Percentiles rank a stretch among this genome's conserved stretches.
Conservation (phyloP, 306 rosid species). For the Myrica gale region DNA sequence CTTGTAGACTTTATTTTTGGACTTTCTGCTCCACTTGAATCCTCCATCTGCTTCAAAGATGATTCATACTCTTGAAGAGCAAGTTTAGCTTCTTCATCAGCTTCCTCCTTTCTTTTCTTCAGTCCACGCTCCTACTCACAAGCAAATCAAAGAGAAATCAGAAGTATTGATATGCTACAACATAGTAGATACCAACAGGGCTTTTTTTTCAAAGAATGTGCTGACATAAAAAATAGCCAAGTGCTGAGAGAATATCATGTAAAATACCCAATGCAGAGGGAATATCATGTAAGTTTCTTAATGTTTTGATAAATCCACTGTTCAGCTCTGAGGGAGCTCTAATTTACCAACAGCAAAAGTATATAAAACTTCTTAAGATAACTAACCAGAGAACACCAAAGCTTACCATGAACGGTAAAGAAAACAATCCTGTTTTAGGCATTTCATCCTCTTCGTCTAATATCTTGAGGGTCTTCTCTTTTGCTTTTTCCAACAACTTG, state of each 20-base stretch:
- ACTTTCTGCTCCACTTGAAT: conserved; percentile 47
- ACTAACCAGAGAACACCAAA: conserved; percentile 23
- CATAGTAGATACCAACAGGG: conserved; percentile 8
- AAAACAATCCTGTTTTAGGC: conserved; percentile 74
- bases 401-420: conserved; percentile 87
- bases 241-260: background rate
- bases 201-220: conserved; percentile 6
- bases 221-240: background rate
- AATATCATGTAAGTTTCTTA: background rate
- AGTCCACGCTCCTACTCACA: conserved; percentile 68
- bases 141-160: conserved; percentile 27
- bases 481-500: conserved; percentile 65
- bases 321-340: background rate
- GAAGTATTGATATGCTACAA: conserved; percentile 2
- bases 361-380: conserved; percentile 6
- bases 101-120: conserved; percentile 70
- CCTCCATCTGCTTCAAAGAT: conserved; percentile 58
- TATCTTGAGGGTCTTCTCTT: conserved; percentile 61
- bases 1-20: conserved; percentile 37
- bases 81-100: conserved; percentile 74
- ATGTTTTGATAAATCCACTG: background rate
- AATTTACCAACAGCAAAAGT: background rate
- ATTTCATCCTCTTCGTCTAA: conserved; percentile 67
- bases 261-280: background rate
- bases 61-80: conserved; percentile 66